Conservation (phyloP, 83 land plant species). For the Picea abies region DNA sequence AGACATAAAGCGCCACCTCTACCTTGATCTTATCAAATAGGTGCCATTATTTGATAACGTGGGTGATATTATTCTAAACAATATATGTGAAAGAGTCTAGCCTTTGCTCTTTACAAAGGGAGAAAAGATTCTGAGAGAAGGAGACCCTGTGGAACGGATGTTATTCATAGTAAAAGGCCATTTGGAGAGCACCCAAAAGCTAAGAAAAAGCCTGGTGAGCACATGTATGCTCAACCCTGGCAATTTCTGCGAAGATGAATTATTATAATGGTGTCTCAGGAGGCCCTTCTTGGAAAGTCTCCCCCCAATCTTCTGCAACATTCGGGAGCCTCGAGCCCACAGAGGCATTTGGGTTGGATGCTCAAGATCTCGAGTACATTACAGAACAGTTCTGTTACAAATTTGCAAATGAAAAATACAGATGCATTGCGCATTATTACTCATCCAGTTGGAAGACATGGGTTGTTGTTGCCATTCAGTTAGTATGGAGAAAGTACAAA, state of each 20-base stretch:
- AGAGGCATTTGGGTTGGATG: conserved; percentile 84
- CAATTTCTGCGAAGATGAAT: conserved; percentile 89
- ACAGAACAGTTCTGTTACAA: conserved; percentile 87
- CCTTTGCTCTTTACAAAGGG: conserved; percentile 77
- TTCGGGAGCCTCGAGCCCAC: conserved; percentile 59
- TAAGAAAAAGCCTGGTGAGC: conserved; percentile 67
- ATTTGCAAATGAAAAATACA: conserved; percentile 81
- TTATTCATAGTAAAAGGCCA: conserved; percentile 85
- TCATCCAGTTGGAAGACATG: conserved; percentile 94
- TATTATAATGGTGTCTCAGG: conserved; percentile 90
- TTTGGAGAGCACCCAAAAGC: conserved; percentile 64
- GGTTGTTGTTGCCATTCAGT: conserved; percentile 91
- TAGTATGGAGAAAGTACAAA: conserved; percentile 86
- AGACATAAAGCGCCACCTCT: conserved; percentile 86
- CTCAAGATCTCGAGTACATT: conserved; percentile 72
- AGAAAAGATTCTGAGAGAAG: conserved; percentile 89
- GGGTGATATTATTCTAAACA: conserved; percentile 91
- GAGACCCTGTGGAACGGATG: conserved; percentile 92
- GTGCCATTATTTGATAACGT: conserved; percentile 68
- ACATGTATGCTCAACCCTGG: conserved; percentile 79
- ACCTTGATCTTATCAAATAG: conserved; percentile 81
- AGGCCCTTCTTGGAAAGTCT: conserved; percentile 76
- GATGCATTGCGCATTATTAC: conserved; percentile 71
- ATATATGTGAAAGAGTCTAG: conserved; percentile 87
- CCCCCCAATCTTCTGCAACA: conserved; percentile 88